phyloP scores from a whole-genome alignment of 192 early-diverging fungal species.

The Entrophospora sp. region DNA sequence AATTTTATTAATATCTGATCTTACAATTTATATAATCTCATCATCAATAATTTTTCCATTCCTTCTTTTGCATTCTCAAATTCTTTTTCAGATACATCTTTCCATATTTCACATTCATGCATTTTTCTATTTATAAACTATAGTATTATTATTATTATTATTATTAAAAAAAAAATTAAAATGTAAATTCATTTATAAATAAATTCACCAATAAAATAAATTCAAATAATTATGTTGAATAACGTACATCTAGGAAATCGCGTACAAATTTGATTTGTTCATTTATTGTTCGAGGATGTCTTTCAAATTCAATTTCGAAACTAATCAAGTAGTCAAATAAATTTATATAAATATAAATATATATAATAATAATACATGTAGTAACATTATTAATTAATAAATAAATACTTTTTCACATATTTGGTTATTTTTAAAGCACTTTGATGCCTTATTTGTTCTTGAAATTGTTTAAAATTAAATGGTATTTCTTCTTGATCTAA shows the following conservation, averaged over 20 bases:
- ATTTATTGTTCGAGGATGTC: constrained; percentile 59
- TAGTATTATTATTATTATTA: no score
- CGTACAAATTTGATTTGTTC: constrained; percentile 74
- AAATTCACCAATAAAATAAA: background rate
- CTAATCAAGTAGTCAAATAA: constrained; percentile 22
- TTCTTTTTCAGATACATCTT: constrained; percentile 48
- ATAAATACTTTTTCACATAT: background rate
- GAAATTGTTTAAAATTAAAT: constrained; percentile 69
- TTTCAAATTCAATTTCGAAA: constrained; percentile 64
- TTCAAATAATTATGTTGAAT: background rate
- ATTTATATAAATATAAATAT: background rate
- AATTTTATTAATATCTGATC: no score
- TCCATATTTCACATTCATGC: constrained; percentile 61
- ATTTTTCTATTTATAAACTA: constrained; percentile 65
- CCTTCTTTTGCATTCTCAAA: constrained; percentile 76
- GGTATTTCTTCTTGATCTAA: constrained; percentile 30
- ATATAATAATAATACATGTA: no score
- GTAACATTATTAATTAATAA: no score
- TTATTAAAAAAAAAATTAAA: constrained; percentile 18
- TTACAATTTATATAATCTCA: constrained; percentile 54
- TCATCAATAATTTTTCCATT: constrained; percentile 83
- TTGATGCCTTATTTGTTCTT: constrained; percentile 60
- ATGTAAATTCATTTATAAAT: background rate
- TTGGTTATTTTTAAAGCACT: constrained; percentile 53
- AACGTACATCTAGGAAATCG: constrained; percentile 53